phyloP scores from a whole-genome alignment of 495 filamentous ascomycete species.

The Apiosordaria backusii region DNA sequence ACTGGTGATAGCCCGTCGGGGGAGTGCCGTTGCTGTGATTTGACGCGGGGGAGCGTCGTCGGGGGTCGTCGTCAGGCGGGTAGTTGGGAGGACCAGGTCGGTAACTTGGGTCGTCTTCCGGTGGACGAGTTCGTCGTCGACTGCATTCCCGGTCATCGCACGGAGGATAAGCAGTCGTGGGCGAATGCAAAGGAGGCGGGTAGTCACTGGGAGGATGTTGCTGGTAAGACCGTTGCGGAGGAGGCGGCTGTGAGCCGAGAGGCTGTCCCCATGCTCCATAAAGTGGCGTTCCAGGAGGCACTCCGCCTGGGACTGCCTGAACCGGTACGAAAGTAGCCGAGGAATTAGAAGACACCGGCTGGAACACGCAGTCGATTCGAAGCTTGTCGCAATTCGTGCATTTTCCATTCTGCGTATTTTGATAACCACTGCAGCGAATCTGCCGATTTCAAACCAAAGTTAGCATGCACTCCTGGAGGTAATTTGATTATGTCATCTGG shows the following conservation, averaged over 20 bases:
- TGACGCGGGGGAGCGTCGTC: conserved; percentile 45
- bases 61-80: conserved; percentile 41
- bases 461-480: conserved; percentile 8
- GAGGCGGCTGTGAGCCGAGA: conserved; percentile 16
- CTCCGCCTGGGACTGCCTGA: conserved; percentile 43
- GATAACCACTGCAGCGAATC: conserved; percentile 54
- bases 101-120: conserved; percentile 41
- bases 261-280: conserved; percentile 52
- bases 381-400: conserved; percentile 51
- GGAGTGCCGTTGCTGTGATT: conserved; percentile 41
- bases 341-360: conserved; percentile 46
- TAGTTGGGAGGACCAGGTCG: conserved; percentile 47
- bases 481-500: neutral
- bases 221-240: conserved; percentile 23
- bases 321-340: conserved; percentile 50
- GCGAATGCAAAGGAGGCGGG: conserved; percentile 25
- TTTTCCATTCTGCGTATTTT: conserved; percentile 47
- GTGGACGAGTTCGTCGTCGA: conserved; percentile 34
- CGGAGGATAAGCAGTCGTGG: conserved; percentile 37
- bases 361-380: conserved; percentile 50
- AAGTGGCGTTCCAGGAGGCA: conserved; percentile 47
- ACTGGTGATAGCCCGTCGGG: conserved; percentile 31
- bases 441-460: conserved; percentile 17
- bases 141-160: conserved; percentile 37
- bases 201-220: conserved; percentile 25